phyloP scores from a whole-genome alignment of 2,329 filamentous ascomycete species.

The Teratosphaeriaceae sp. region DNA sequence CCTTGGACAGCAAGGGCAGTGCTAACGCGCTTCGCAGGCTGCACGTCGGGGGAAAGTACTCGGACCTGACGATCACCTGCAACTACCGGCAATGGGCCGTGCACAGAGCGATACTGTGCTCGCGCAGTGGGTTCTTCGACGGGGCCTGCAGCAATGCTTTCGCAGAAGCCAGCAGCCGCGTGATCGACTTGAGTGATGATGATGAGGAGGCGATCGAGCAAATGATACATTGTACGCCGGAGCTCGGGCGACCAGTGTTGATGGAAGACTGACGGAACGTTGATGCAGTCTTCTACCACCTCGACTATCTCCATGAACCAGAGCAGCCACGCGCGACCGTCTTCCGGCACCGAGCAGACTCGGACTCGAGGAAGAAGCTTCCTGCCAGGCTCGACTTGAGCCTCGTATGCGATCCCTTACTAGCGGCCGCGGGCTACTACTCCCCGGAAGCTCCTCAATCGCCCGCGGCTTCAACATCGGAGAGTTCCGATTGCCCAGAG shows the following conservation, averaged over 20 bases:
- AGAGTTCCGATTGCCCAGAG: conserved; percentile 13
- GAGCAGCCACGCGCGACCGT: conserved; percentile 21
- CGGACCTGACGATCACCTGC: conserved; percentile 43
- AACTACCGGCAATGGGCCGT: conserved; percentile 40
- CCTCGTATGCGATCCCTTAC: conserved; percentile 30
- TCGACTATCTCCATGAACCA: conserved; percentile 29
- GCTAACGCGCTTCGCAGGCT: conserved; percentile 24
- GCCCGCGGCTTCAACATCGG: conserved; percentile 14
- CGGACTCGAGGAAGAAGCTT: conserved; percentile 19
- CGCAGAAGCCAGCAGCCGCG: conserved; percentile 26
- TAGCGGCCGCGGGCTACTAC: conserved; percentile 28
- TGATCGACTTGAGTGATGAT: conserved; percentile 32
- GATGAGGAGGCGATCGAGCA: conserved; percentile 33
- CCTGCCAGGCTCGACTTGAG: conserved; percentile 29
- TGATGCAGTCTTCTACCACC: conserved; percentile 31
- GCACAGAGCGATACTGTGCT: conserved; percentile 43
- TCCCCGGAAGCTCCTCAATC: conserved; percentile 13
- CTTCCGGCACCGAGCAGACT: conserved; percentile 27
- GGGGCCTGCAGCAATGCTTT: conserved; percentile 32
- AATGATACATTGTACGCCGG: conserved; percentile 35
- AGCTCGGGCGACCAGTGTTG: conserved; percentile 2
- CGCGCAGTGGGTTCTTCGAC: conserved; percentile 41
- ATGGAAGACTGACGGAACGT: neutral
- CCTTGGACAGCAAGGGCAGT: conserved; percentile 5
- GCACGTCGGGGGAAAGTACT: conserved; percentile 35